Conservation (phyloP, 495 filamentous ascomycete species). For the Pseudotulostoma volvatum region DNA sequence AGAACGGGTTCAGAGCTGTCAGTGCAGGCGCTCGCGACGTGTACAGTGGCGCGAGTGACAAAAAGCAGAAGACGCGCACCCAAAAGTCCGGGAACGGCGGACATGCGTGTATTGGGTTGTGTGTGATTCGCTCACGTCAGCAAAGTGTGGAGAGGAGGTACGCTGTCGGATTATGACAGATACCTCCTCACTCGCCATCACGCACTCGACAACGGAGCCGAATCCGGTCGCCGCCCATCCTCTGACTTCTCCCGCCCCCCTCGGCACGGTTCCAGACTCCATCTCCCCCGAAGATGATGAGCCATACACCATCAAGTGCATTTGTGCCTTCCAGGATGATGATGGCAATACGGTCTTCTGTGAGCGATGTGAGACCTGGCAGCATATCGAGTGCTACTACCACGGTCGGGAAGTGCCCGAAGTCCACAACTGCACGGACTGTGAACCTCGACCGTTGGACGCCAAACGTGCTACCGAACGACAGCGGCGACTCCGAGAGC, state of each 20-base stretch:
- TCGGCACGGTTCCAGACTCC: slow-evolving; percentile 40
- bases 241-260: slow-evolving; percentile 33
- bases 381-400: slow-evolving; percentile 94
- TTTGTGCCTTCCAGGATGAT: slow-evolving; percentile 82
- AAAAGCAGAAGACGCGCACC: too few species aligned
- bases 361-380: slow-evolving; percentile 92
- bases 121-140: too few species aligned
- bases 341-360: slow-evolving; percentile 96
- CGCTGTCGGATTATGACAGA: slow-evolving; percentile 91
- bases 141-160: slow-evolving; percentile 45
- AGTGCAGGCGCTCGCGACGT: too few species aligned
- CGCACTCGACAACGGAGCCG: slow-evolving; percentile 47
- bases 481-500: slow-evolving; percentile 43
- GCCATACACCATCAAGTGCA: slow-evolving; percentile 94
- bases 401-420: slow-evolving; percentile 57
- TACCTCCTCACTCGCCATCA: slow-evolving; percentile 42
- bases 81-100: too few species aligned
- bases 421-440: slow-evolving; percentile 76
- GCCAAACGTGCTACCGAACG: slow-evolving; percentile 49
- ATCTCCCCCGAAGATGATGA: slow-evolving; percentile 57
- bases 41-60: too few species aligned
- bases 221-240: slow-evolving; percentile 40
- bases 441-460: slow-evolving; percentile 59
- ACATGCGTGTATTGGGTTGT: too few species aligned
- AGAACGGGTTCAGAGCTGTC: too few species aligned